Conservation (phyloP, 2,329 filamentous ascomycete species). For the Botrytis squamosa region DNA sequence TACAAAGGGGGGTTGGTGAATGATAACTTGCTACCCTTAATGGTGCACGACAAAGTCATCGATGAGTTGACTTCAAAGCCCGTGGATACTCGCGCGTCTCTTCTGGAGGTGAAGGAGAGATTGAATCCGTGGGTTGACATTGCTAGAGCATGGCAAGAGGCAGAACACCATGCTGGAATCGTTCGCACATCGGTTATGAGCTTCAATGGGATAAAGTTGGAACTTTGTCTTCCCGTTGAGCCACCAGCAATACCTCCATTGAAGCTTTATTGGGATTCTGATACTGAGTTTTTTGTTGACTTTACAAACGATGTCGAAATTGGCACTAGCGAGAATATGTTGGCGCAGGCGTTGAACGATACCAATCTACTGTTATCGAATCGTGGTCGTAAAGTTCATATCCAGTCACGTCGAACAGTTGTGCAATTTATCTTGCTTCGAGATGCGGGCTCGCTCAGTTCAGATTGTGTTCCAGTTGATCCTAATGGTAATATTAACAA, state of each 20-base stretch:
- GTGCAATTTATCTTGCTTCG: constrained; percentile 27
- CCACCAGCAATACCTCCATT: constrained; percentile 30
- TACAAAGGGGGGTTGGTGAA: constrained; percentile 72
- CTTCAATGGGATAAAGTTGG: constrained; percentile 23
- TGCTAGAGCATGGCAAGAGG: constrained; percentile 44
- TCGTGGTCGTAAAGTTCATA: constrained; percentile 30
- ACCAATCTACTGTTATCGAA: constrained; percentile 30
- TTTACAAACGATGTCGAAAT: neutral
- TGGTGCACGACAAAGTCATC: constrained; percentile 40
- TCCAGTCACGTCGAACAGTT: constrained; percentile 26
- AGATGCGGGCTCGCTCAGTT: neutral
- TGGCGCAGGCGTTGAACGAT: constrained; percentile 23
- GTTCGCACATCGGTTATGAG: neutral
- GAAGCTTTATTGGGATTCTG: constrained; percentile 35
- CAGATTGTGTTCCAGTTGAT: neutral
- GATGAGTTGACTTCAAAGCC: constrained; percentile 56
- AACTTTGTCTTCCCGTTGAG: constrained; percentile 29
- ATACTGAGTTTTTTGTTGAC: constrained; percentile 26
- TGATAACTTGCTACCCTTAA: constrained; percentile 69
- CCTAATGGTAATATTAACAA: neutral
- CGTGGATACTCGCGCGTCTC: constrained; percentile 43
- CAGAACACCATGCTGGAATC: constrained; percentile 64
- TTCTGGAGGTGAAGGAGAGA: constrained; percentile 39
- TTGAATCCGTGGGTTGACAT: constrained; percentile 43
- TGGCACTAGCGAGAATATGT: neutral